Conservation (phyloP, 2,329 filamentous ascomycete genomes). For the Hypomyces perniciosus region DNA sequence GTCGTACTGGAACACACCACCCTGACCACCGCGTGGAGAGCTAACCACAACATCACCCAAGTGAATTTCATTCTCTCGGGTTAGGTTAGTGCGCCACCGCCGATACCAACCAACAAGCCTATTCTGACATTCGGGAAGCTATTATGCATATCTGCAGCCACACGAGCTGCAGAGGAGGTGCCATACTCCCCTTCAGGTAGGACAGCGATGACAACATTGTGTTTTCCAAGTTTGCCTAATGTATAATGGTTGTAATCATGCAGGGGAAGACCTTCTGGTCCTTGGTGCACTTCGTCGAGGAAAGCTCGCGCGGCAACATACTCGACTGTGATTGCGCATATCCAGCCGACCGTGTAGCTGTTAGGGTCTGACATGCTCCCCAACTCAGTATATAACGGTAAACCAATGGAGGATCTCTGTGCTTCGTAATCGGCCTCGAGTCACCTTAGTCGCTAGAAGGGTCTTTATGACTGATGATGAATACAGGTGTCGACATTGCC, state of each 20-base stretch:
- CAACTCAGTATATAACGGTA: no score
- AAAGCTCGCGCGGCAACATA: slow-evolving; percentile 31
- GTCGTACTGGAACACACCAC: no score
- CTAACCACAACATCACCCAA: slow-evolving; percentile 21
- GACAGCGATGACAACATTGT: slow-evolving; percentile 16
- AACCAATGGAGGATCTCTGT: no score
- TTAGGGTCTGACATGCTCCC: no score
- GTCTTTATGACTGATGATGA: no score
- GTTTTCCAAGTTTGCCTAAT: slow-evolving; percentile 12
- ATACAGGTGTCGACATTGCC: no score
- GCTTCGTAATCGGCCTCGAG: no score
- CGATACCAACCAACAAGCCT: slow-evolving; percentile 21
- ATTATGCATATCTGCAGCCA: slow-evolving; percentile 21
- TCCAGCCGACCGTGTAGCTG: slow-evolving; percentile 39
- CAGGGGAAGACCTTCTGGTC: slow-evolving; percentile 20
- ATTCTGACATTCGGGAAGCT: slow-evolving; percentile 26
- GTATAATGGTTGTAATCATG: slow-evolving; percentile 13
- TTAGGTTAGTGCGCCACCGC: slow-evolving; percentile 26
- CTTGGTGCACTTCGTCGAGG: slow-evolving; percentile 28
- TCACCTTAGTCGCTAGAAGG: no score
- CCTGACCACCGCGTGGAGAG: neutral
- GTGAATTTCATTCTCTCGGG: slow-evolving; percentile 28
- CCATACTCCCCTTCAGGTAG: slow-evolving; percentile 13
- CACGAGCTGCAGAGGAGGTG: slow-evolving; percentile 14
- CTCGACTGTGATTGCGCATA: slow-evolving; percentile 34